phyloP scores from a whole-genome alignment of 179 eudicot species.

The Nepenthes alata region DNA sequence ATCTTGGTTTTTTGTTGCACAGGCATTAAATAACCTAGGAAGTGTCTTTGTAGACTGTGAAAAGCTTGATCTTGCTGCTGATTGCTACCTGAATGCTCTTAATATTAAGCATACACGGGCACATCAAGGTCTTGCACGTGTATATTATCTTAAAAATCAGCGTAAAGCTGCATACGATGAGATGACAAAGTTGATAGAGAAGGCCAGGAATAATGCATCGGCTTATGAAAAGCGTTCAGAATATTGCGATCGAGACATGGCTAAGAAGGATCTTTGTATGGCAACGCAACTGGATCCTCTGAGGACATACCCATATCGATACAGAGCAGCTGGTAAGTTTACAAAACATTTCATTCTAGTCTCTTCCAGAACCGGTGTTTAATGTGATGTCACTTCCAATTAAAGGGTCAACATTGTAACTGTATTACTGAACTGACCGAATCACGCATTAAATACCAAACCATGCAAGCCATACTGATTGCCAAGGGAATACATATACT shows the following conservation, averaged over 20 bases:
- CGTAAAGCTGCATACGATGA: slow-evolving; percentile 78
- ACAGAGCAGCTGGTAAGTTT: slow-evolving; percentile 84
- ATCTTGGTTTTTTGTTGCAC: slow-evolving; percentile 14
- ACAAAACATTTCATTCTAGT: background rate
- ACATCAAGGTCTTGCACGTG: slow-evolving; percentile 87
- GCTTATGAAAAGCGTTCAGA: slow-evolving; percentile 91
- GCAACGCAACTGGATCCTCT: slow-evolving; percentile 72
- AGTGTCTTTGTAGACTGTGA: slow-evolving; percentile 71
- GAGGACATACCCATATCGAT: slow-evolving; percentile 80
- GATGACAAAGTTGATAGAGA: slow-evolving; percentile 82
- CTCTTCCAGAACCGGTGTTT: background rate
- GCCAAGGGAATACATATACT: too few relatives aligned
- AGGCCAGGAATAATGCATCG: slow-evolving; percentile 63
- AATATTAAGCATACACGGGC: slow-evolving; percentile 83
- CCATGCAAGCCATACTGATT: too few relatives aligned
- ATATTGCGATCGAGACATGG: slow-evolving; percentile 87
- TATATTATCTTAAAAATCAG: slow-evolving; percentile 57
- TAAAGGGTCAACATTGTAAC: too few relatives aligned
- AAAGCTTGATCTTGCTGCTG: slow-evolving; percentile 71
- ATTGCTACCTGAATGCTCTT: slow-evolving; percentile 78
- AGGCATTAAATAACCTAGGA: slow-evolving; percentile 77
- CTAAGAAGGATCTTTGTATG: slow-evolving; percentile 59
- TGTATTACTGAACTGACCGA: too few relatives aligned
- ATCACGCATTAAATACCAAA: too few relatives aligned
- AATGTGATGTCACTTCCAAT: too few relatives aligned